phyloP scores from a whole-genome alignment of 257 asterid genomes.

The Solanum dulcamara region DNA sequence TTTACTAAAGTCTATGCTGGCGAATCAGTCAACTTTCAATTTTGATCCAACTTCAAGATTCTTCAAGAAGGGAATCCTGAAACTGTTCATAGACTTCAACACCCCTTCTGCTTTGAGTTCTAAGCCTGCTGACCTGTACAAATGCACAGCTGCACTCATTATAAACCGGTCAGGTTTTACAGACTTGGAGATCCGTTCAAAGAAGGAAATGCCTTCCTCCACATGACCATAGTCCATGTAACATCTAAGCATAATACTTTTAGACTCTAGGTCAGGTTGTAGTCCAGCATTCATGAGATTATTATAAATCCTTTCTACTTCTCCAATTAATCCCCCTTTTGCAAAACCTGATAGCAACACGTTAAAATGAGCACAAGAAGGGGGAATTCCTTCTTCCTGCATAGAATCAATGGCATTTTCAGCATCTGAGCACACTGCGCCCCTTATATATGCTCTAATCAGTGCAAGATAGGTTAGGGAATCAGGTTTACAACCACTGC shows the following conservation, averaged over 20 bases:
- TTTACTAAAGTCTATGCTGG: not conserved
- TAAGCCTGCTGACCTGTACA: constrained; percentile 41
- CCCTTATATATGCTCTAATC: constrained; percentile 46
- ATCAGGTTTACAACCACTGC: constrained; percentile 39
- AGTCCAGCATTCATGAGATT: constrained; percentile 23
- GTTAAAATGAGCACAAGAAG: constrained; percentile 54
- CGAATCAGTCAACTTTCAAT: constrained; percentile 1
- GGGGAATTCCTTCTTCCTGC: constrained; percentile 57
- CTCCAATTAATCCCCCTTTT: constrained; percentile 41
- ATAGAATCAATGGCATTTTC: constrained; percentile 39
- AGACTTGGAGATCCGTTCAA: constrained; percentile 37
- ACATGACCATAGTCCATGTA: constrained; percentile 51
- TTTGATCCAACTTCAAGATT: constrained; percentile 53
- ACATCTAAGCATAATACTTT: constrained; percentile 56
- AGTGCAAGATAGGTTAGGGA: constrained; percentile 54
- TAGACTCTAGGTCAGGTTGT: constrained; percentile 42
- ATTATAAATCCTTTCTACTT: constrained; percentile 49
- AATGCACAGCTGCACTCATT: constrained; percentile 63
- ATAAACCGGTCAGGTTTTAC: constrained; percentile 46
- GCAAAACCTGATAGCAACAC: constrained; percentile 40
- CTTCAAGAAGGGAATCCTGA: constrained; percentile 35
- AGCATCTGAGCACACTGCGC: constrained; percentile 37
- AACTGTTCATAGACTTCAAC: constrained; percentile 25
- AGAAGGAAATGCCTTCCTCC: constrained; percentile 56
- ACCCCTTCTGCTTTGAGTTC: constrained; percentile 34